Percentiles rank a stretch among this genome's conserved stretches.
These are phyloP conservation scores for Rhodotorula sp. DNA, from an alignment of 1,284 basidiomycete species.

Conservation along the genomic window DNA sequence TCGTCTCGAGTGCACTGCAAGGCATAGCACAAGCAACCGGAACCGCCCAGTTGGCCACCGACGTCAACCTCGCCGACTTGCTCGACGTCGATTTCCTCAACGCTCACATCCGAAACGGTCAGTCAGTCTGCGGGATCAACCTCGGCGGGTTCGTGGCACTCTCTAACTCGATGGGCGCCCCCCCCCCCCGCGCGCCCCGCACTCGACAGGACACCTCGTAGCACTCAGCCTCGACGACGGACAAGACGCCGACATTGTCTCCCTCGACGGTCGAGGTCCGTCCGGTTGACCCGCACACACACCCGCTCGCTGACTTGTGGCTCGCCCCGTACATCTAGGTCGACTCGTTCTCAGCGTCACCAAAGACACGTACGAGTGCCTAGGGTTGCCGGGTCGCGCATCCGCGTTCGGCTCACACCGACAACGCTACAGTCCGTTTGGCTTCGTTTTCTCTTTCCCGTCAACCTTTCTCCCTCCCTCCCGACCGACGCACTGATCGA, in stretches of 20 bases:
- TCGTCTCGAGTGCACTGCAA: background rate
- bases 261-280: slow-evolving; percentile 37
- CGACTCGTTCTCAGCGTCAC: slow-evolving; percentile 30
- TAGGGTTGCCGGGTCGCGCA: slow-evolving; percentile 32
- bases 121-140: too few species aligned
- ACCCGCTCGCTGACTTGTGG: background rate
- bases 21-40: slow-evolving; percentile 1
- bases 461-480: background rate
- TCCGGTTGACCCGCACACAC: background rate
- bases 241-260: slow-evolving; percentile 26
- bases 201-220: slow-evolving; percentile 34
- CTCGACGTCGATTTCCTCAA: slow-evolving; percentile 28
- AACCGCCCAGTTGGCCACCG: background rate
- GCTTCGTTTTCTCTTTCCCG: too few species aligned
- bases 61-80: slow-evolving; percentile 31
- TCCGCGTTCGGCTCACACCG: slow-evolving; percentile 24
- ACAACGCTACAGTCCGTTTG: slow-evolving; percentile 34
- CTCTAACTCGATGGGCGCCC: too few species aligned
- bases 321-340: slow-evolving; percentile 6
- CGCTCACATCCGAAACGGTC: slow-evolving; percentile 24
- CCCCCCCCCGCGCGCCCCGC: too few species aligned
- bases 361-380: slow-evolving; percentile 36
- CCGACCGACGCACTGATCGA: background rate
- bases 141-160: too few species aligned
- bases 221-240: slow-evolving; percentile 19